Base-by-base conservation (phyloP, 2,329 filamentous ascomycete species). In the Apiospora saccharicola region DNA sequence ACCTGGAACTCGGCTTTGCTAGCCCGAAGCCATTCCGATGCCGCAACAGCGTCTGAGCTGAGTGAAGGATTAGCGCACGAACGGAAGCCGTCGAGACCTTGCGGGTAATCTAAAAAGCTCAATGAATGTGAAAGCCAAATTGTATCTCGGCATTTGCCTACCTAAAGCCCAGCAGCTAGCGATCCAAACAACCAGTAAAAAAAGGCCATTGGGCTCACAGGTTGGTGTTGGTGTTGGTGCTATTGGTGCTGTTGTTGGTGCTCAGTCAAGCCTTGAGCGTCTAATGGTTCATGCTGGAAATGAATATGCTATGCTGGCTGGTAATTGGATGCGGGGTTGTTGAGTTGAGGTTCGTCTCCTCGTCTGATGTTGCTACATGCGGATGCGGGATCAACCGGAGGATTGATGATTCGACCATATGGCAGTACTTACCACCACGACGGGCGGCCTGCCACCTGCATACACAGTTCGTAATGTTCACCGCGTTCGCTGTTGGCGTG, bases 291-390 rank as follows among this genome's bases (percentile, higher is more conserved):
- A 64, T 64, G 57, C 57, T 64, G 30, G 51, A 64, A 41, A 64
- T 41, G 57, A 64, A 41, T 34, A 41, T 41, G 57, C 57, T 64
- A 41, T 64, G 57, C 57, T 64, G 57, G 57, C 34, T 61, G 53
- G 53, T 30, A 61, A 61, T 30, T 61, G 53, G 57, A 64, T 64
- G 57, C 57, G 57, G 57, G 57, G 57, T 64, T 64, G 57, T 30
- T 30, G 57, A 10, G 16, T 24, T 30, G 51, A 64, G 57, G 57
- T 37, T 41, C 22, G 57, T 64, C 34, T 34, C 30, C 53, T 69
- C 67, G 67, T 69, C 67, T 49, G 67, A 49, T 69, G 43, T 69
- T 49, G 44, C 57, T 64, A 64, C 57, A 41, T 64, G 57, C 57
- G 57, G 34, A 49, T 69, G 44, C 47, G 67, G 67, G 67, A 69